Evolutionary conservation across 345 rosid species (phyloP), one percentile per base, ranked within the genome.

Genomic region (Syzygium oleosum): DNA sequence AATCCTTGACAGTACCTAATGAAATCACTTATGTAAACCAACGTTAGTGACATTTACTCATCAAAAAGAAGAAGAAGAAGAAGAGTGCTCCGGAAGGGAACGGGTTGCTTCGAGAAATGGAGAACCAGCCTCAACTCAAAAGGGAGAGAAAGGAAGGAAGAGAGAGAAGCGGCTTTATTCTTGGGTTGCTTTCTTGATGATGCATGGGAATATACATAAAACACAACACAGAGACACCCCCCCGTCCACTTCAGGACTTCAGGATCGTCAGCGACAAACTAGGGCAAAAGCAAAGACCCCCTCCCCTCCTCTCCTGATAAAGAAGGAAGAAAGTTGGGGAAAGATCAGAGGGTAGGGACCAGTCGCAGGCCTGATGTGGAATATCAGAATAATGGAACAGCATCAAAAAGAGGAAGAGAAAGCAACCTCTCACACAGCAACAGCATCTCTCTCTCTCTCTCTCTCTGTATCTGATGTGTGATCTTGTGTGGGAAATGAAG

Each of bases 361-460:
- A 19, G 49, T 5, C 83, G 4, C 7, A 73, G 83, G 49, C 5
- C 83, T 19, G 23, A 19, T 73, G 83, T 38, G 83, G 83, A 73
- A 73, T 73, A 73, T 73, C 38, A 73, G 83, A 73, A 73, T 73
- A 38, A 73, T 19, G 83, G 83, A 73, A 73, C 25, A 19, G 49
- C 49, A 41, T 38, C 83, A 43, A 38, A 73, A 38, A 73, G 83
- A 38, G 83, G 14, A 38, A 11, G 83, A 10, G 51, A 91, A 92
- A 91, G 93, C 91, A 89, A 89, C 89, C 85, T 84, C 22, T 52
- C 88, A 25, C 46, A 84, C 55, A 16, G 7, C 21, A 17, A 34
- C 79, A 68, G 53, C 84, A 84, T 53, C 86, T 22, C 87, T 85
- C 79, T 31, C 73, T 54, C 56, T 53, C 55, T 53, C n/a, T 56